Conservation (phyloP, 2,329 filamentous ascomycete species). For the Epichloe scottii region DNA sequence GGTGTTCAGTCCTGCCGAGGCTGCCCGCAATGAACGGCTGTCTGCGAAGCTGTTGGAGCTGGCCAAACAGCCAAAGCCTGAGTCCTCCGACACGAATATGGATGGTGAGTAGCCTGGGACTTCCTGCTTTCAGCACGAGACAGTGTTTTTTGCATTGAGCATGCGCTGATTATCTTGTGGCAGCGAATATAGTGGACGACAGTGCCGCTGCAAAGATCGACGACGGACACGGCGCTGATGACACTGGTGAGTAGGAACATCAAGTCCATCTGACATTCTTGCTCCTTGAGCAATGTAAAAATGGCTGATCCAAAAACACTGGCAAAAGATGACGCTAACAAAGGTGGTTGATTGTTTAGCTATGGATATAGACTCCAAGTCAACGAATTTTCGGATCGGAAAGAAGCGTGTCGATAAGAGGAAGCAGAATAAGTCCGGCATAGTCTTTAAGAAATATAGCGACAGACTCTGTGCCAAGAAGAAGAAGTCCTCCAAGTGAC, state of each 20-base stretch:
- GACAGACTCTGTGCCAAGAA: constrained; percentile 36
- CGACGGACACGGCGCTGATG: constrained; percentile 17
- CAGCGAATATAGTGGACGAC: constrained; percentile 14
- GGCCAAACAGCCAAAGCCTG: constrained; percentile 63
- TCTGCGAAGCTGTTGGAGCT: constrained; percentile 77
- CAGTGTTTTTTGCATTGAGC: neutral
- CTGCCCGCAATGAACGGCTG: constrained; percentile 67
- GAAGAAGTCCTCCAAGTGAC: constrained; percentile 17
- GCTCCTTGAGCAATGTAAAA: neutral
- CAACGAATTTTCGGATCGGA: constrained; percentile 23
- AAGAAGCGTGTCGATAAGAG: constrained; percentile 47
- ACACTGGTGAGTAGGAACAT: constrained; percentile 8
- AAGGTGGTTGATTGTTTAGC: constrained; percentile 14
- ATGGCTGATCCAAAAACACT: neutral
- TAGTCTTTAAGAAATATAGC: constrained; percentile 48
- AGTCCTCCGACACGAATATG: constrained; percentile 36
- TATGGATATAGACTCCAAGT: constrained; percentile 47
- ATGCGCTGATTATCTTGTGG: neutral
- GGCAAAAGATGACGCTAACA: constrained; percentile 4
- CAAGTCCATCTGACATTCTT: neutral
- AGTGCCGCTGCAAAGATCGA: constrained; percentile 16
- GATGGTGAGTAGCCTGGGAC: constrained; percentile 19
- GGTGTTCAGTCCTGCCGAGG: constrained; percentile 75
- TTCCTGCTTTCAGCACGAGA: constrained; percentile 1
- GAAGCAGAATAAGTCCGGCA: constrained; percentile 40